Percentiles rank a stretch among this genome's conserved stretches.
Conservation (phyloP, 306 rosid genomes). For the Gillenia trifoliata region DNA sequence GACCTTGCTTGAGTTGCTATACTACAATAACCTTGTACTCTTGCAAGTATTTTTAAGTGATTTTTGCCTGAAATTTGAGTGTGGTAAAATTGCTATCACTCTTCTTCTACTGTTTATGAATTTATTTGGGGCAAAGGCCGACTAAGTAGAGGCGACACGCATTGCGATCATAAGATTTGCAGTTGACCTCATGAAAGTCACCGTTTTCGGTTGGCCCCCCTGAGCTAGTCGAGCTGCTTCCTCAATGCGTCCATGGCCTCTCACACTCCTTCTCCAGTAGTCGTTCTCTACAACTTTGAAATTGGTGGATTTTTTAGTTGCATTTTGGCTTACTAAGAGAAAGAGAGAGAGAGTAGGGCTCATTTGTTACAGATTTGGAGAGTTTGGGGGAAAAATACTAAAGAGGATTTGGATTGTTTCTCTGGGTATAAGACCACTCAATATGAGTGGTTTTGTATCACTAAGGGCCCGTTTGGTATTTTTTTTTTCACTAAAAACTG, state of each 20-base stretch:
- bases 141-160: slow-evolving; percentile 92
- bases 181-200: slow-evolving; percentile 89
- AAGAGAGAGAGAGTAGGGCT: slow-evolving; percentile 21
- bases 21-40: too few species aligned
- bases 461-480: too few species aligned
- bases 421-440: too few species aligned
- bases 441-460: too few species aligned
- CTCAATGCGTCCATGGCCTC: slow-evolving; percentile 78
- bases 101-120: too few species aligned
- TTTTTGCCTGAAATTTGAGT: too few species aligned
- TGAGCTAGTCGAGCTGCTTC: slow-evolving; percentile 92
- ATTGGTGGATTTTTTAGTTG: not conserved
- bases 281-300: not conserved
- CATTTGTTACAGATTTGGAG: not conserved
- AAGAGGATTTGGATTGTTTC: not conserved
- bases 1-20: too few species aligned
- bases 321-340: too few species aligned
- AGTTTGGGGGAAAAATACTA: not conserved
- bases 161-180: slow-evolving; percentile 91
- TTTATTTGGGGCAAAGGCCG: slow-evolving; percentile 96
- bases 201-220: slow-evolving; percentile 99
- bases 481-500: too few species aligned
- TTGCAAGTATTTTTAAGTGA: too few species aligned
- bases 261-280: not conserved
- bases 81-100: too few species aligned